Base-by-base conservation (phyloP, 371 early-diverging fungal species). In the Mortierella sp. region DNA sequence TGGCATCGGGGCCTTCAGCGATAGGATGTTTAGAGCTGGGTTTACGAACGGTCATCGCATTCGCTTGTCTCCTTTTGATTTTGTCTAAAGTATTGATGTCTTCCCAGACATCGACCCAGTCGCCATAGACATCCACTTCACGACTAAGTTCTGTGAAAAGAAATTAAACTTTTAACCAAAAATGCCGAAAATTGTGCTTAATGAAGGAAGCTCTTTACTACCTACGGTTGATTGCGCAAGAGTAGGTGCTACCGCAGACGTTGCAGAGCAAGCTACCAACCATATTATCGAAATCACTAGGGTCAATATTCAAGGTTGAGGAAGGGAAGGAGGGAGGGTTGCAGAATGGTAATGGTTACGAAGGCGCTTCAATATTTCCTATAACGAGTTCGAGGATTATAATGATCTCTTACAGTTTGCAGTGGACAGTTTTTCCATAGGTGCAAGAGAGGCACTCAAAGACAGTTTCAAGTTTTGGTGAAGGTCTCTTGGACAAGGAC, bases 361-460 rank as follows among this genome's bases (percentile, higher is more conserved):
- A 30, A 30, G 30, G 4, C 4, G 30, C 30, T 4, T n/a, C n/a
- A n/a, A n/a, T n/a, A n/a, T n/a, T n/a, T n/a, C n/a, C n/a, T n/a
- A n/a, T n/a, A n/a, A n/a, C n/a, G n/a, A n/a, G n/a, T n/a, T n/a
- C n/a, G n/a, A n/a, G n/a, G n/a, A n/a, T n/a, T 30, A 30, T 30
- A 2, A 30, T 4, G 30, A 14, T 0, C 49, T 49, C 49, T 49
- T 49, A 93, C 94, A 95, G 83, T 85, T 92, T 94, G 66, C 88
- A 88, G 39, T 88, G 88, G 43, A 96, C 90, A 30, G 93, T 88
- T 68, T 91, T 89, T 60, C 94, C 94, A 73, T 96, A 94, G 72
- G 91, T 90, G 87, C 97, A 97, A 80, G 91, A 93, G 22, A 94
- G 85, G 72, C 98, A 97, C 75, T 92, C 89, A 79, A 97, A 97